Evolutionary conservation across 139 green algal species (phyloP).

Genomic region (Yamagishiella unicocca): DNA sequence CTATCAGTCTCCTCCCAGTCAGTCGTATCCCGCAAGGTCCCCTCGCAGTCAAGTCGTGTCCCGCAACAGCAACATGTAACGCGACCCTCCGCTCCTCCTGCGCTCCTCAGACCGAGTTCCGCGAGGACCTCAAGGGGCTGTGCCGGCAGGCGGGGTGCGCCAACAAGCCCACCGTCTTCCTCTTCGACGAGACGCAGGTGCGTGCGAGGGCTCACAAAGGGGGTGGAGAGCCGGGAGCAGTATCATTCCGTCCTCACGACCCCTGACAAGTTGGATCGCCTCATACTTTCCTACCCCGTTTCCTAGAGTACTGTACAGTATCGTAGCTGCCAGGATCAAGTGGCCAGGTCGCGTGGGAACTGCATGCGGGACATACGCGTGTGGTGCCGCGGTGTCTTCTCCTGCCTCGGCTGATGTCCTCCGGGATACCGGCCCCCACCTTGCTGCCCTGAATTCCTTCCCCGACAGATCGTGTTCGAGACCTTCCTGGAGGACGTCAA

Average conservation of each 20-base stretch:
- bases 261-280: no score
- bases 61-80: background rate
- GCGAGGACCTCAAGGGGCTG: slow-evolving; percentile 84
- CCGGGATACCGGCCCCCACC: background rate
- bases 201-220: background rate
- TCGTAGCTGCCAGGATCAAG: no score
- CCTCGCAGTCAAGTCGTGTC: no score
- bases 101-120: slow-evolving; percentile 68
- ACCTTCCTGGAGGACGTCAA: slow-evolving; percentile 90
- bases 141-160: slow-evolving; percentile 73
- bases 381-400: background rate
- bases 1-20: no score
- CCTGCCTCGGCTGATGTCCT: background rate
- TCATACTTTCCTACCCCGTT: no score
- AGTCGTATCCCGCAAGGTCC: no score
- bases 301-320: no score
- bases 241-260: no score
- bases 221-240: no score
- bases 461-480: slow-evolving; percentile 79
- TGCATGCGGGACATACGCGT: no score
- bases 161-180: slow-evolving; percentile 83
- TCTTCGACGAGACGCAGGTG: slow-evolving; percentile 83
- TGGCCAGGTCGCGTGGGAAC: no score
- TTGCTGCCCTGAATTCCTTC: background rate
- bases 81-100: no score